Evolutionary conservation across 768 basidiomycete genomes (phyloP).

Genomic region (Leucocoprinus sp.): DNA sequence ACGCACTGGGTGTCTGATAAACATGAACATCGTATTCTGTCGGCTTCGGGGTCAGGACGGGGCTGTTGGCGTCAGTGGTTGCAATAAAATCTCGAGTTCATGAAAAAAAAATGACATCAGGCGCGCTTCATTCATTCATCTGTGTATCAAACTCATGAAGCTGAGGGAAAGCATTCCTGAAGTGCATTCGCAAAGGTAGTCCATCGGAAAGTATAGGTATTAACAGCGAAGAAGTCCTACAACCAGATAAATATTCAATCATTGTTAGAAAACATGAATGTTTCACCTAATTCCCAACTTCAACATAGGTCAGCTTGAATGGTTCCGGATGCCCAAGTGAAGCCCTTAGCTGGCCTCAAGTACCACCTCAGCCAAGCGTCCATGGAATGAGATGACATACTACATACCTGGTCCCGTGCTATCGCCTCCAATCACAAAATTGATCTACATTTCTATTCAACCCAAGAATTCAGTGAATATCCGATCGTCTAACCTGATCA

Average conservation of each 20-base stretch:
- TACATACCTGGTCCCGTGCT: slow-evolving; percentile 29
- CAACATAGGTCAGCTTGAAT: slow-evolving; percentile 39
- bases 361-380: too few species aligned
- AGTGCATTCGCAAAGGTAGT: slow-evolving; percentile 36
- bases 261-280: neutral
- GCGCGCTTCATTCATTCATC: too few species aligned
- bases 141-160: slow-evolving; percentile 30
- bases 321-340: slow-evolving; percentile 48
- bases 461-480: neutral
- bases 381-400: too few species aligned
- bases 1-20: slow-evolving; percentile 46
- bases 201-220: slow-evolving; percentile 48
- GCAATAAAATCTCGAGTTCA: slow-evolving; percentile 51
- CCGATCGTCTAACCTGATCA: slow-evolving; percentile 45
- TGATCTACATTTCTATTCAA: slow-evolving; percentile 30
- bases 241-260: neutral
- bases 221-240: slow-evolving; percentile 24
- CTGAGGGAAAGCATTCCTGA: slow-evolving; percentile 39
- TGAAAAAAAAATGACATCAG: too few species aligned
- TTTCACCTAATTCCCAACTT: slow-evolving; percentile 53
- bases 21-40: slow-evolving; percentile 49
- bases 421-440: slow-evolving; percentile 52
- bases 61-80: slow-evolving; percentile 35
- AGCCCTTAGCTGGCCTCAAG: slow-evolving; percentile 42
- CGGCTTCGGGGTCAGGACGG: slow-evolving; percentile 40